Percentiles rank a stretch among this genome's conserved stretches.
Conservation (phyloP, 352 stramenopile genomes). For the Phytophthora ohioensis region DNA sequence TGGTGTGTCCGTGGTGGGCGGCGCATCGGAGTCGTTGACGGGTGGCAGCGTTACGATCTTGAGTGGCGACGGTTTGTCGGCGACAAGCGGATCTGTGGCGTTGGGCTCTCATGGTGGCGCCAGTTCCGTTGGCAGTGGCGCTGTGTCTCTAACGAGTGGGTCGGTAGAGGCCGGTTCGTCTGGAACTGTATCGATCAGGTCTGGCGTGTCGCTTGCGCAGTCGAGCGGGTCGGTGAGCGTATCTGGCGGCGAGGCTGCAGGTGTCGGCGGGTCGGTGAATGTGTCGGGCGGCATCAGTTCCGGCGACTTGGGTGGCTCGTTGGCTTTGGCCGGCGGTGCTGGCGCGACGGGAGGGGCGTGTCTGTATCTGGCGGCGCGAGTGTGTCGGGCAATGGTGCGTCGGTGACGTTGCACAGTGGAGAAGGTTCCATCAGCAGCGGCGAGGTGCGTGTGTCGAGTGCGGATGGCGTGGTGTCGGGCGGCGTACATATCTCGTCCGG, state of each 20-base stretch:
- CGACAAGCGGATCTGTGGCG: constrained; percentile 26
- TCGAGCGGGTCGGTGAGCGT: constrained; percentile 34
- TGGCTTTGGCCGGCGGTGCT: constrained; percentile 23
- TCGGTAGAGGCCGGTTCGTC: constrained; percentile 23
- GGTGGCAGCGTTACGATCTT: constrained; percentile 28
- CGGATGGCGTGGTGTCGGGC: constrained; percentile 15
- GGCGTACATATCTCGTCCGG: constrained; percentile 26
- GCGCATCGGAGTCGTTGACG: constrained; percentile 29
- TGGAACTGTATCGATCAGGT: constrained; percentile 26
- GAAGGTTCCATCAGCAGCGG: constrained; percentile 26
- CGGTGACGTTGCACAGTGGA: constrained; percentile 23
- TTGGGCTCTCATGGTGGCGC: constrained; percentile 13
- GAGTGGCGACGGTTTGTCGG: constrained; percentile 23
- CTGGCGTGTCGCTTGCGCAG: constrained; percentile 20
- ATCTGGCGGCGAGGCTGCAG: constrained; percentile 18
- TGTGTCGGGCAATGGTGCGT: constrained; percentile 14
- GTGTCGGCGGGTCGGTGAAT: constrained; percentile 10
- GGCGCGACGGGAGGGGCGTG: constrained; percentile 22
- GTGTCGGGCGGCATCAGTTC: constrained; percentile 19
- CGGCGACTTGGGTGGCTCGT: constrained; percentile 1
- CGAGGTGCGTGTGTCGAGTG: constrained; percentile 19
- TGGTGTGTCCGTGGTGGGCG: constrained; percentile 29
- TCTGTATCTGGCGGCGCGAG: constrained; percentile 25
- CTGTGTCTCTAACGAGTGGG: constrained; percentile 27
- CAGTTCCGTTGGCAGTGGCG: constrained; percentile 12